A percentile compares a stretch with the other conserved stretches of the same genome.
These are phyloP conservation scores for Phytopythium boreale DNA, from an alignment of 352 stramenopile species.

Conservation along the genomic window DNA sequence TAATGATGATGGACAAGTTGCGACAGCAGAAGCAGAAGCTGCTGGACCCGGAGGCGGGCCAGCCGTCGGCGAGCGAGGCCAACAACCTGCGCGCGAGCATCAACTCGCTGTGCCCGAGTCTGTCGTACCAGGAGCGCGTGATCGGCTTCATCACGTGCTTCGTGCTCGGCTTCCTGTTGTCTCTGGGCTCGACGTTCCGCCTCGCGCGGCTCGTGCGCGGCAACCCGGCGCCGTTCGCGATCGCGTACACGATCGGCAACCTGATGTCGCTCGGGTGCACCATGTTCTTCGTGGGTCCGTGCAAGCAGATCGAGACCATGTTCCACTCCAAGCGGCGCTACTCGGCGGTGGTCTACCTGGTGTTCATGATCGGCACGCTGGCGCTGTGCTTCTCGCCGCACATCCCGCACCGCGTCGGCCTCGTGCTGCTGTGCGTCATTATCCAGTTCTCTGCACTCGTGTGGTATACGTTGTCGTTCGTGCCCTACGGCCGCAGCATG, in stretches of 20 bases:
- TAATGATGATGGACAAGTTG: slow-evolving; percentile 60
- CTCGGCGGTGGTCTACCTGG: slow-evolving; percentile 70
- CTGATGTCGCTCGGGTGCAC: slow-evolving; percentile 75
- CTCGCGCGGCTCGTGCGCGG: slow-evolving; percentile 71
- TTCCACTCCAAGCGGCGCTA: slow-evolving; percentile 72
- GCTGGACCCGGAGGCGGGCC: slow-evolving; percentile 58
- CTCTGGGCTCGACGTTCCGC: slow-evolving; percentile 78
- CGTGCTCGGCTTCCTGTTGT: slow-evolving; percentile 75
- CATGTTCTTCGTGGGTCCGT: slow-evolving; percentile 85
- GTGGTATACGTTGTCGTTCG: slow-evolving; percentile 89
- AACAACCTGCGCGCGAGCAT: slow-evolving; percentile 26
- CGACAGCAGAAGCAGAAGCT: slow-evolving; percentile 76
- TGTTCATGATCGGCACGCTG: slow-evolving; percentile 78
- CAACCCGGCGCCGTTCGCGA: slow-evolving; percentile 78
- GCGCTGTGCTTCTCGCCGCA: slow-evolving; percentile 66
- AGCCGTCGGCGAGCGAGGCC: slow-evolving; percentile 22
- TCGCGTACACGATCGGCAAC: slow-evolving; percentile 87
- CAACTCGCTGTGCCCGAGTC: slow-evolving; percentile 53
- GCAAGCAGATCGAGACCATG: slow-evolving; percentile 82
- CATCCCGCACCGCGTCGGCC: slow-evolving; percentile 61
- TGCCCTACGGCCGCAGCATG: slow-evolving; percentile 82
- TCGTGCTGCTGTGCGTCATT: slow-evolving; percentile 73
- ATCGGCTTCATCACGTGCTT: slow-evolving; percentile 84
- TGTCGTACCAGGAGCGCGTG: slow-evolving; percentile 83
- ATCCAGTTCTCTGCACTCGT: slow-evolving; percentile 77